Evolutionary conservation across 371 early-diverging fungal species (phyloP), one percentile per base, ranked within the genome.

Genomic region (Smittium mucronatum): DNA sequence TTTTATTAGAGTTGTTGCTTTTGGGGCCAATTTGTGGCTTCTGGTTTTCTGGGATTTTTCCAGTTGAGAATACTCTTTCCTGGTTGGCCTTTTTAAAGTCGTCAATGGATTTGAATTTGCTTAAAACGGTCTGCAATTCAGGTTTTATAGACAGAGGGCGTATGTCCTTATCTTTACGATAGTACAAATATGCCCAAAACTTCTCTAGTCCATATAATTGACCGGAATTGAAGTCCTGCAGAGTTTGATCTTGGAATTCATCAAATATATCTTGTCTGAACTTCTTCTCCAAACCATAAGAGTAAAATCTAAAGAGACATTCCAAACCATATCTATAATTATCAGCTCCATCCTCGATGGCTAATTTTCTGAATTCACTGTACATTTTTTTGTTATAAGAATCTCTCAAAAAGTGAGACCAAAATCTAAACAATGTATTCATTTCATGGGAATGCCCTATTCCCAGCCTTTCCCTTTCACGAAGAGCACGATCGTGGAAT

Each of bases 391-490:
- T 82, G 85, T 94, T 95, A 75, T 88, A 94, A 74, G 92, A 90
- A 77, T 94, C 94, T 76, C 95, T 93, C 78, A 97, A 82, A 76
- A 95, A 97, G 81, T 97, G 95, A 66, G 91, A 92, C 97, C 97
- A 97, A 90, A 97, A 97, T 28, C 95, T 88, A 87, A 90, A 96
- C 69, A 96, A 80, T 1, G 95, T 95, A 83, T 96, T 96, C 97
- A 96, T 96, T 76, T 95, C 97, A 70, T 92, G 94, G n/a, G 92
- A 91, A 30, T 87, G 89, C 21, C 97, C 95, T n/a, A 85, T 82
- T 21, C 97, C 97, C 36, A 88, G 83, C 67, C 87, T 86, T 79
- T 92, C 92, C 74, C 97, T 94, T 76, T 96, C 97, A 80, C 87
- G 88, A 47, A 94, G 78, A n/a, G 97, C 97, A 81, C 92, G 90